These are phyloP conservation scores for Spathaspora girioi DNA, from an alignment of 805 yeast species.

Conservation along the genomic window DNA sequence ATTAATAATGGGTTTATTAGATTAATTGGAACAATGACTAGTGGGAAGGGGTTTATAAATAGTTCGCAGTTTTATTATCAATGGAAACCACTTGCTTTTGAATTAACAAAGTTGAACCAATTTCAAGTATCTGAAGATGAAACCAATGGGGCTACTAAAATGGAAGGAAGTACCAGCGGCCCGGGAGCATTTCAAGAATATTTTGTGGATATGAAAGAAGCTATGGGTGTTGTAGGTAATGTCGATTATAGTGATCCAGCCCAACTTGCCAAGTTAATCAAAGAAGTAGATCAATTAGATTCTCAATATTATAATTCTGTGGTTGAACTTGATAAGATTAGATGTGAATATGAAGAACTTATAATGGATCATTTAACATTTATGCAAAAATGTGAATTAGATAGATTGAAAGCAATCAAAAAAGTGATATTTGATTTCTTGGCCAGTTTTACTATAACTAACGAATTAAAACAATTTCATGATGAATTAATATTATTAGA, in stretches of 20 bases:
- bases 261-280: slow-evolving; percentile 46
- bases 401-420: slow-evolving; percentile 71
- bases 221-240: slow-evolving; percentile 40
- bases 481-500: slow-evolving; percentile 64
- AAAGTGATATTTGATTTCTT: slow-evolving; percentile 72
- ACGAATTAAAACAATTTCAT: slow-evolving; percentile 53
- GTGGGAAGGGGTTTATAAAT: slow-evolving; percentile 56
- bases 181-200: slow-evolving; percentile 21
- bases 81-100: slow-evolving; percentile 72
- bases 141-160: background rate
- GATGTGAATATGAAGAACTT: slow-evolving; percentile 73
- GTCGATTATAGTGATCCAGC: slow-evolving; percentile 49
- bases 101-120: slow-evolving; percentile 24
- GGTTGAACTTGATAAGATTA: slow-evolving; percentile 53
- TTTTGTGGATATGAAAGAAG: slow-evolving; percentile 43
- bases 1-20: slow-evolving; percentile 57
- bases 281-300: slow-evolving; percentile 61
- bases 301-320: slow-evolving; percentile 49
- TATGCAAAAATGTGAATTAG: slow-evolving; percentile 80
- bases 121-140: background rate
- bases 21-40: slow-evolving; percentile 55
- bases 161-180: background rate
- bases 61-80: slow-evolving; percentile 73
- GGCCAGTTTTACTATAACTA: slow-evolving; percentile 62
- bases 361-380: slow-evolving; percentile 68